Evolutionary conservation across 2,329 filamentous ascomycete species (phyloP).

Genomic region (Fusarium armeniacum): DNA sequence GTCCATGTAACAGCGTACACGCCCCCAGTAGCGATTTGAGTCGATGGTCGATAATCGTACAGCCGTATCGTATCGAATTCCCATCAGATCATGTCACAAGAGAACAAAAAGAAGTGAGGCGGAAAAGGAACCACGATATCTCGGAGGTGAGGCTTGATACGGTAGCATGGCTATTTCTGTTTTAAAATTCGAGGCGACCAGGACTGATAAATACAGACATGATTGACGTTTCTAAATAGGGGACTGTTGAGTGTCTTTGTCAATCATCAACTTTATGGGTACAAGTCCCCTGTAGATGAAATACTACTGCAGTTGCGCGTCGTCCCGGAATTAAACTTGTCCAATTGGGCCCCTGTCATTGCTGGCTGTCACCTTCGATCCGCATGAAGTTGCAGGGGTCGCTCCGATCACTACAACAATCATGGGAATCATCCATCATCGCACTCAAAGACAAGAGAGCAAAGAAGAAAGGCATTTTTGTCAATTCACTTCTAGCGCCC

Average conservation of each 20-base stretch:
- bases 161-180: slow-evolving; percentile 9
- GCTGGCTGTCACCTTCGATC: neutral
- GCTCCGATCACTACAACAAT: slow-evolving; percentile 46
- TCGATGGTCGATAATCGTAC: slow-evolving; percentile 36
- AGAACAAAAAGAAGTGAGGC: slow-evolving; percentile 23
- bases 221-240: slow-evolving; percentile 20
- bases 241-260: neutral
- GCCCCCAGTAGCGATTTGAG: slow-evolving; percentile 10
- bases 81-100: slow-evolving; percentile 35
- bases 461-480: slow-evolving; percentile 12
- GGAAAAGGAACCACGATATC: slow-evolving; percentile 9
- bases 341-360: neutral
- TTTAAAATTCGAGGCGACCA: slow-evolving; percentile 13
- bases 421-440: slow-evolving; percentile 45
- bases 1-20: slow-evolving; percentile 21
- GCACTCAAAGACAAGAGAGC: neutral
- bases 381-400: neutral
- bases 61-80: slow-evolving; percentile 29
- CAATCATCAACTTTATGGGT: slow-evolving; percentile 7
- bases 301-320: neutral
- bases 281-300: neutral
- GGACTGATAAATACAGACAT: slow-evolving; percentile 25
- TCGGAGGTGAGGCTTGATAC: slow-evolving; percentile 23
- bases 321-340: neutral
- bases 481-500: neutral